phyloP scores from a whole-genome alignment of 306 rosid genomes.

The Inga leiocalycina region DNA sequence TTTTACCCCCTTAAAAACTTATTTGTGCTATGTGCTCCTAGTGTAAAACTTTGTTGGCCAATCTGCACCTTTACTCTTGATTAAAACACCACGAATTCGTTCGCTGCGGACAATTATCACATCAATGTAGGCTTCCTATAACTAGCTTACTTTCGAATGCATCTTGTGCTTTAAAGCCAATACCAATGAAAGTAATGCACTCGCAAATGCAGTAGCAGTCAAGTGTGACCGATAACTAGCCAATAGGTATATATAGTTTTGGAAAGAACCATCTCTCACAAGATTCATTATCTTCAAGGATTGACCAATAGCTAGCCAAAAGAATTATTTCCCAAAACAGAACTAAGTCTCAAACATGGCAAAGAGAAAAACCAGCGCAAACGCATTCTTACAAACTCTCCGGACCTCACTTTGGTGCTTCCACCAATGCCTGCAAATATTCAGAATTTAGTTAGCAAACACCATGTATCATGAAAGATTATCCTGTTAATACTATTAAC shows the following conservation, averaged over 20 bases:
- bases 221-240: constrained; percentile 18
- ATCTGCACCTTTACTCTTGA: too few species aligned
- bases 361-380: constrained; percentile 41
- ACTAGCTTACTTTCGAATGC: constrained; percentile 1
- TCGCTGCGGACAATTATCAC: not conserved
- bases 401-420: constrained; percentile 56
- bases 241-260: constrained; percentile 15
- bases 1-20: too few species aligned
- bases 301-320: constrained; percentile 39
- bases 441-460: constrained; percentile 31
- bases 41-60: too few species aligned
- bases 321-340: constrained; percentile 41
- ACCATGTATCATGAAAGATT: not conserved
- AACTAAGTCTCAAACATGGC: constrained; percentile 31
- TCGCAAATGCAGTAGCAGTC: constrained; percentile 19
- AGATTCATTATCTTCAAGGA: constrained; percentile 40
- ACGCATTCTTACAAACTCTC: constrained; percentile 51
- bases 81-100: not conserved
- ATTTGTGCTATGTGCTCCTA: too few species aligned
- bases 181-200: constrained; percentile 24
- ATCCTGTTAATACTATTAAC: too few species aligned
- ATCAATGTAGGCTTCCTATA: not conserved
- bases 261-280: constrained; percentile 39
- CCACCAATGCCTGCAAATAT: constrained; percentile 63
- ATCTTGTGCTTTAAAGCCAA: not conserved